A percentile compares a stretch with the other conserved stretches of the same genome.
These are phyloP conservation scores for Ilex asprella DNA, from an alignment of 257 asterid species.

Conservation along the genomic window DNA sequence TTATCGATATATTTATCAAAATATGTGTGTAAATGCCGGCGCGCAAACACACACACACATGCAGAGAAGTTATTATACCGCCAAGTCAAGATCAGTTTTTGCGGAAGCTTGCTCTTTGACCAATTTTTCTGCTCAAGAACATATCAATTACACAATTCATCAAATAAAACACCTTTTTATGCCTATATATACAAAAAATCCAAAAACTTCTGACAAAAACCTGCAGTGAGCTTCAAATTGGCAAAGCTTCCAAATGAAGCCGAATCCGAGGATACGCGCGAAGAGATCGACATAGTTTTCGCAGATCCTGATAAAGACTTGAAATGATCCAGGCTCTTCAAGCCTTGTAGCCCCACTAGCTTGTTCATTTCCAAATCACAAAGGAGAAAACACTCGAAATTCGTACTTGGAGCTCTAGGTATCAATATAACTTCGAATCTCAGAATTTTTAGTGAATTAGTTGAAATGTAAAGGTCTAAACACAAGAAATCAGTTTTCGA, in stretches of 20 bases:
- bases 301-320: conserved; percentile 40
- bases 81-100: conserved; percentile 67
- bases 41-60: background rate
- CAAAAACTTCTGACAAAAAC: conserved; percentile 14
- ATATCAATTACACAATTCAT: conserved; percentile 9
- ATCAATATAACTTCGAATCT: too few species aligned
- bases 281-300: conserved; percentile 35
- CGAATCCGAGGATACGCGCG: conserved; percentile 44
- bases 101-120: conserved; percentile 95
- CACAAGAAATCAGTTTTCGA: too few species aligned
- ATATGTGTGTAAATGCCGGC: background rate
- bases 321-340: conserved; percentile 57
- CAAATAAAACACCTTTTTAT: background rate
- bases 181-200: background rate
- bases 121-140: conserved; percentile 57
- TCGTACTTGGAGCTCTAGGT: background rate
- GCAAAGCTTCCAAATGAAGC: conserved; percentile 66
- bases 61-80: conserved; percentile 39
- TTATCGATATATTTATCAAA: too few species aligned
- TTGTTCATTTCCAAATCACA: conserved; percentile 47
- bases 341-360: conserved; percentile 58
- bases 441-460: too few species aligned
- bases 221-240: conserved; percentile 88
- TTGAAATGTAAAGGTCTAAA: too few species aligned
- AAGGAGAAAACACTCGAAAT: conserved; percentile 12